phyloP scores from a whole-genome alignment of 2,329 filamentous ascomycete species.

The Trichoderma harzianum region DNA sequence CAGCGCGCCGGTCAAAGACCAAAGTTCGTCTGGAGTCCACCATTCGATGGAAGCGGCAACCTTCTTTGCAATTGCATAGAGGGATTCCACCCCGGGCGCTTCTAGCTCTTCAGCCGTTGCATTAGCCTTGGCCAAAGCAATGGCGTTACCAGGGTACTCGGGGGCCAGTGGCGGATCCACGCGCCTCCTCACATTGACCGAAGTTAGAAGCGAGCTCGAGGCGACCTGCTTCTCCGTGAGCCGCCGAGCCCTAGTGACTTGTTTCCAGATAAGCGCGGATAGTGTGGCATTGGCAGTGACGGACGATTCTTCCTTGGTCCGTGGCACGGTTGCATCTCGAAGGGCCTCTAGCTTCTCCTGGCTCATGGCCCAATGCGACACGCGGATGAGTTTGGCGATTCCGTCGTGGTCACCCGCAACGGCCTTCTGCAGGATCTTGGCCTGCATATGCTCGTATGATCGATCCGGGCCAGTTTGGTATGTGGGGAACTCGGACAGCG shows the following conservation, averaged over 20 bases:
- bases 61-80: constrained; percentile 15
- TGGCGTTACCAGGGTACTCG: constrained; percentile 19
- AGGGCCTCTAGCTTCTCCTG: constrained; percentile 14
- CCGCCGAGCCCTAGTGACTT: constrained; percentile 15
- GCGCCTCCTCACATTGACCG: constrained; percentile 17
- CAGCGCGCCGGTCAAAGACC: constrained; percentile 17
- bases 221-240: constrained; percentile 17
- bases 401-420: constrained; percentile 11
- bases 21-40: constrained; percentile 18
- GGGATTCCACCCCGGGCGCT: constrained; percentile 3
- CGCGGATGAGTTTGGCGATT: constrained; percentile 12
- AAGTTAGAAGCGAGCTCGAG: constrained; percentile 16
- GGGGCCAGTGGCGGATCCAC: constrained; percentile 17
- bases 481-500: constrained; percentile 15
- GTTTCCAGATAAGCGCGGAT: constrained; percentile 20
- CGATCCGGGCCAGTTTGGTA: constrained; percentile 3
- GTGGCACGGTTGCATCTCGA: constrained; percentile 8
- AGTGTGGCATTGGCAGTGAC: constrained; percentile 16
- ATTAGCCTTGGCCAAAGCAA: constrained; percentile 15
- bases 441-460: constrained; percentile 17
- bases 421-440: constrained; percentile 16
- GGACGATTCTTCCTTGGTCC: constrained; percentile 4
- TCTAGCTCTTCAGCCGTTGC: constrained; percentile 13
- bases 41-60: constrained; percentile 15
- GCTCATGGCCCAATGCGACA: constrained; percentile 15